phyloP scores from a whole-genome alignment of 225 moss, liverwort and hornwort species.

The Sphagnum tenellum region DNA sequence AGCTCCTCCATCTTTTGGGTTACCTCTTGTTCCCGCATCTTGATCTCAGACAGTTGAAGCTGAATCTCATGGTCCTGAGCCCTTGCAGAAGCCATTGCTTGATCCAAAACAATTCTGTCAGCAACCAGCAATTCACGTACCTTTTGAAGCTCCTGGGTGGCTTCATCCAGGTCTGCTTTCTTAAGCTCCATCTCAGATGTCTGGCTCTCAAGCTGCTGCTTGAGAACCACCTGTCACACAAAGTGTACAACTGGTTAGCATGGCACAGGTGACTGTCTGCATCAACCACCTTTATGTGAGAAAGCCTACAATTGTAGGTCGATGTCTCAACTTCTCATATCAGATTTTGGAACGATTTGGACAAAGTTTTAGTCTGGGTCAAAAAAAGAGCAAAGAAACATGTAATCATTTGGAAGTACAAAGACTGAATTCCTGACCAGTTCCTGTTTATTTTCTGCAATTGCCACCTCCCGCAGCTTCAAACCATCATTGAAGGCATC shows the following conservation, averaged over 20 bases:
- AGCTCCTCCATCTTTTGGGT: slow-evolving; percentile 10
- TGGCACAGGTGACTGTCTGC: background rate
- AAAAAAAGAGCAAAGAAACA: background rate
- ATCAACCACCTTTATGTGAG: background rate
- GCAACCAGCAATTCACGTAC: slow-evolving; percentile 31
- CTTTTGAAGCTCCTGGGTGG: slow-evolving; percentile 40
- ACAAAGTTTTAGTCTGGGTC: background rate
- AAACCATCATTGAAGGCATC: slow-evolving; percentile 65
- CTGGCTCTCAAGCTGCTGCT: slow-evolving; percentile 42
- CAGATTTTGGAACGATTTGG: background rate
- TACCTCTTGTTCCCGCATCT: slow-evolving; percentile 14
- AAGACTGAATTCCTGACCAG: slow-evolving; percentile 34
- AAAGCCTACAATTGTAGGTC: background rate
- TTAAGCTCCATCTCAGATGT: slow-evolving; percentile 43
- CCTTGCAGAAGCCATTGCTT: slow-evolving; percentile 9
- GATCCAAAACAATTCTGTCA: slow-evolving; percentile 42
- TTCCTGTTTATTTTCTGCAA: slow-evolving; percentile 80
- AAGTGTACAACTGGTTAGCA: too few species aligned
- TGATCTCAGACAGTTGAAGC: slow-evolving; percentile 9
- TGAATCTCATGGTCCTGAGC: slow-evolving; percentile 19
- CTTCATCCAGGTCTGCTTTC: slow-evolving; percentile 39
- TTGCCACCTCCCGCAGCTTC: slow-evolving; percentile 63
- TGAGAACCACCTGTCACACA: slow-evolving; percentile 39
- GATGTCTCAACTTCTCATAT: background rate
- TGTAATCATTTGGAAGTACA: background rate